Conservation (phyloP, 176 grass and related monocot species). For the Pontederia paniculata region DNA sequence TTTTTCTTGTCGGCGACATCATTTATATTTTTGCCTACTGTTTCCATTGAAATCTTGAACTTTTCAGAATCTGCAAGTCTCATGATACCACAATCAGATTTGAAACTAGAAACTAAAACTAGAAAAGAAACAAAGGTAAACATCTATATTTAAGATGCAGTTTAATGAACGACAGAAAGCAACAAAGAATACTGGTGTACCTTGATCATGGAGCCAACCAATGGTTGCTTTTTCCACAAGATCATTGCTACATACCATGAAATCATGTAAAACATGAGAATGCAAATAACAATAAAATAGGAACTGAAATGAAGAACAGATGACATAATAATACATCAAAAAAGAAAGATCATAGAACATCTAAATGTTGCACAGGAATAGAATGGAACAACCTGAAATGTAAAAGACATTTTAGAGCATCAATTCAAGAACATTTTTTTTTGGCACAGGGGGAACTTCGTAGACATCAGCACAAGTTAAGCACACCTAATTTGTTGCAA, state of each 20-base stretch:
- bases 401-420: no score
- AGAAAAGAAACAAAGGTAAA: no score
- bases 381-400: no score
- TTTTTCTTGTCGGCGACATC: constrained; percentile 31
- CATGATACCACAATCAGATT: neutral
- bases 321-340: no score
- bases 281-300: neutral
- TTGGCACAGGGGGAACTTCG: no score
- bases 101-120: neutral
- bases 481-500: no score
- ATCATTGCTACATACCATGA: constrained; percentile 20
- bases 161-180: neutral
- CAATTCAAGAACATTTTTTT: no score
- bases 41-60: neutral
- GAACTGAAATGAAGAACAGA: no score
- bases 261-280: constrained; percentile 9
- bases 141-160: no score
- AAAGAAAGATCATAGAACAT: no score
- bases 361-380: no score
- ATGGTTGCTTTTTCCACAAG: neutral
- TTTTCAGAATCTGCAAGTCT: constrained; percentile 12
- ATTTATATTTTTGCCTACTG: neutral
- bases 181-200: constrained; percentile 12
- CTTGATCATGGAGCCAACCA: constrained; percentile 21
- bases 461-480: no score